Evolutionary conservation across 2,329 filamentous ascomycete species (phyloP), one percentile per base, ranked within the genome.

Genomic region (Hymenoscyphus linearis): DNA sequence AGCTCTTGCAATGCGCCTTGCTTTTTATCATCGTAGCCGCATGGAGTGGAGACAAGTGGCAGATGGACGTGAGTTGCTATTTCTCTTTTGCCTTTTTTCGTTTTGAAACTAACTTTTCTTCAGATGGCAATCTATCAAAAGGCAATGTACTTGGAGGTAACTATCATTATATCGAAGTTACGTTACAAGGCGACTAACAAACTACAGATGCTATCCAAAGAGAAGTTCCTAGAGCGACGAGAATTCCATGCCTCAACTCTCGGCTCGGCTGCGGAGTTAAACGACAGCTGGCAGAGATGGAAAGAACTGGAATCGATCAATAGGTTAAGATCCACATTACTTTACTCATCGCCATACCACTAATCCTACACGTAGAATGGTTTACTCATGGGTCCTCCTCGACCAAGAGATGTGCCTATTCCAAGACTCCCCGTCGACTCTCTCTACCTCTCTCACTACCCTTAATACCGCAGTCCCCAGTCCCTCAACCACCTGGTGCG

Each of bases 41-140:
- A 1, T 53, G 31, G 52, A 53, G 52, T 53, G 52, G 52, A n/a
- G 52, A 53, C 31, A 53, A 53, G n/a, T 53, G 52, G 52, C 31
- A 27, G 52, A 53, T 53, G 52, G 52, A 53, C 26, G 52, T 53
- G 9, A n/a, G 52, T 31, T 40, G 3, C 9, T 40, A 7, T 12
- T 2, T 12, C 18, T 9, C 40, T 3, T 47, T 10, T 47, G 3
- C 9, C 18, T 18, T 9, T 40, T 12, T 22, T 1, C 18, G 6
- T 47, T 2, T 2, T 22, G 14, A 7, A 22, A 47, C n/a, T 47
- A 10, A 47, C 40, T 47, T 7, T 25, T 47, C 12, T 25, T 16
- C n/a, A 47, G 40, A 47, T 47, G 40, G 40, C 40, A 25, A 47
- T 47, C 12, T 47, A 47, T 47, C 40, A 47, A 47, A 47, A 47